Evolutionary conservation across 2,329 filamentous ascomycete species (phyloP).

Genomic region (Mycogone perniciosa): DNA sequence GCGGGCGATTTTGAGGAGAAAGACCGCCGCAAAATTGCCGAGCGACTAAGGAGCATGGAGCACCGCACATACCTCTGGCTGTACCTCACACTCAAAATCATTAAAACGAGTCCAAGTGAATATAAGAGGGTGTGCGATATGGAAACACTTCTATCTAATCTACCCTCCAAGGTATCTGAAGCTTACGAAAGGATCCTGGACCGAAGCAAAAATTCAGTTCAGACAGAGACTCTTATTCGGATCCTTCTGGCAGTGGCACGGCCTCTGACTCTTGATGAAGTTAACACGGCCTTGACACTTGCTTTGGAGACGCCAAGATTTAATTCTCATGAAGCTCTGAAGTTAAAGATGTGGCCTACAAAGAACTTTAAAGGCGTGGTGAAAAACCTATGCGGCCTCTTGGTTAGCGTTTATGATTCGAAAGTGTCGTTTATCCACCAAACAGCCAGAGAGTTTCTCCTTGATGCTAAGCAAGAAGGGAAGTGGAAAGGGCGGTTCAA

Average conservation of each 20-base stretch:
- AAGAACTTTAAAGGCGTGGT: neutral
- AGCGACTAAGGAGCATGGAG: conserved; percentile 22
- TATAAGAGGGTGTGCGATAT: conserved; percentile 13
- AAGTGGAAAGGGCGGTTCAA: conserved; percentile 1
- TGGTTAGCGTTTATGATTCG: conserved; percentile 1
- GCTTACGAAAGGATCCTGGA: conserved; percentile 22
- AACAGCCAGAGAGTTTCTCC: conserved; percentile 10
- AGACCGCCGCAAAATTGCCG: conserved; percentile 15
- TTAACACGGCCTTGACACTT: conserved; percentile 6
- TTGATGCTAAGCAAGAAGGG: neutral
- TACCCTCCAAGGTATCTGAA: conserved; percentile 18
- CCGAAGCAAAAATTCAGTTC: neutral
- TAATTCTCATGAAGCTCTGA: neutral
- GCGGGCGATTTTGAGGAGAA: conserved; percentile 13
- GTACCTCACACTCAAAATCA: conserved; percentile 26
- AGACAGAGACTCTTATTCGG: neutral
- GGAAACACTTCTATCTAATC: conserved; percentile 6
- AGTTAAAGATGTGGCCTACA: neutral
- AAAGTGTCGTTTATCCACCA: conserved; percentile 4
- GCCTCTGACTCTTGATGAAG: conserved; percentile 6
- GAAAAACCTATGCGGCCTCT: conserved; percentile 3
- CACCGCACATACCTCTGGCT: conserved; percentile 37
- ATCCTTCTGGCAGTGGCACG: conserved; percentile 1
- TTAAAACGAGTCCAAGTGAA: conserved; percentile 15
- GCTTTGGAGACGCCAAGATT: too few relatives aligned